A percentile compares a stretch with the other conserved stretches of the same genome.
These are phyloP conservation scores for Oryza officinalis DNA, from an alignment of 176 grass and related monocot genomes.

Conservation along the genomic window DNA sequence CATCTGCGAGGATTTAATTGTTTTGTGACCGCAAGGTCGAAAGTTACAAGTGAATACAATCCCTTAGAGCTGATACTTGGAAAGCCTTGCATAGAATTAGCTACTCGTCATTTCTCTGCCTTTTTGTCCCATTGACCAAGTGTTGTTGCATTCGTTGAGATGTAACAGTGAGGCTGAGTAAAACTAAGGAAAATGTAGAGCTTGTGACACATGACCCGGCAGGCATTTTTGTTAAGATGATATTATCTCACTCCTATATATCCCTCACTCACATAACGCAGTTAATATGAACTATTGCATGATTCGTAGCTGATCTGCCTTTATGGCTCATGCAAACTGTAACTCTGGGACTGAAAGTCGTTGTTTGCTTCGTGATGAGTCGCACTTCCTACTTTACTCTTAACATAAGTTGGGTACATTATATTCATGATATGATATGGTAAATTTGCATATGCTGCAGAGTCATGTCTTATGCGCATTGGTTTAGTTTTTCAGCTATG, in stretches of 20 bases:
- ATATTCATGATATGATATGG: neutral
- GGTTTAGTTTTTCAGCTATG: neutral
- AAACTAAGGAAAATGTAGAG: neutral
- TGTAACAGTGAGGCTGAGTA: conserved; percentile 20
- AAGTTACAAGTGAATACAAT: conserved; percentile 38
- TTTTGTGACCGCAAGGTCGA: conserved; percentile 34
- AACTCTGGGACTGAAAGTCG: neutral
- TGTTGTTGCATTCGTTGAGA: conserved; percentile 15
- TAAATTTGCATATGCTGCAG: neutral
- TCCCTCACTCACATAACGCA: neutral
- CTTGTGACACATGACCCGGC: conserved; percentile 1
- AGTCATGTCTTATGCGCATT: neutral
- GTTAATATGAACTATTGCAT: neutral
- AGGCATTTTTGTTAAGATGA: conserved; percentile 40
- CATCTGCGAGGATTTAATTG: conserved; percentile 22
- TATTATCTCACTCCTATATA: neutral
- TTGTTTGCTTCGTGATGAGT: neutral
- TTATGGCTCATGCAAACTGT: neutral
- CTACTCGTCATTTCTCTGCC: conserved; percentile 8
- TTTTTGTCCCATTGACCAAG: neutral
- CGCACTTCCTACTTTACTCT: neutral
- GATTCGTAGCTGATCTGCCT: neutral
- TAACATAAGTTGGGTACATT: neutral
- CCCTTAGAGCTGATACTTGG: conserved; percentile 47
- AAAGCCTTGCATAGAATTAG: conserved; percentile 37